phyloP scores from a whole-genome alignment of 192 early-diverging fungal genomes.

The Coemansia sp. region DNA sequence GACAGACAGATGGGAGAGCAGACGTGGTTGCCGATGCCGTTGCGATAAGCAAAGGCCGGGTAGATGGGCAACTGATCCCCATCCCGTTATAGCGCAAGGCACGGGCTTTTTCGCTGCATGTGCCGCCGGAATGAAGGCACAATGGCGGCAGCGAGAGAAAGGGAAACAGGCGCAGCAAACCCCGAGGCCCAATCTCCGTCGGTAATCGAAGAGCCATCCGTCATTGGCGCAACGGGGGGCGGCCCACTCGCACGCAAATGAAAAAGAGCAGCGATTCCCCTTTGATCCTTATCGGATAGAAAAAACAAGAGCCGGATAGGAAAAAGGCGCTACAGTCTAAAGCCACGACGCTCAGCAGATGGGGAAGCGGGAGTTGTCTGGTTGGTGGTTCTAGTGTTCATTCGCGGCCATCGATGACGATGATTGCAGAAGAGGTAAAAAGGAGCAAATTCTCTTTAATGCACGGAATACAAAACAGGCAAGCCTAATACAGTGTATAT shows the following conservation, averaged over 20 bases:
- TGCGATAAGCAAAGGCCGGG: not conserved
- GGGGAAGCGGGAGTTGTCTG: not conserved
- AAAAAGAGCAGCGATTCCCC: not conserved
- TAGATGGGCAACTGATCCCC: too few species aligned
- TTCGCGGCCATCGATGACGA: slow-evolving; percentile 1
- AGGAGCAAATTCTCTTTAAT: not conserved
- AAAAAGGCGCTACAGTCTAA: too few species aligned
- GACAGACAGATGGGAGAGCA: not conserved
- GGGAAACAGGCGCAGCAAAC: not conserved
- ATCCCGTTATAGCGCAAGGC: not conserved
- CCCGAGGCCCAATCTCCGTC: not conserved
- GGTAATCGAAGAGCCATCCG: not conserved
- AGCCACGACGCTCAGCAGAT: too few species aligned
- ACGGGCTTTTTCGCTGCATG: slow-evolving; percentile 4
- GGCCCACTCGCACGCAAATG: not conserved
- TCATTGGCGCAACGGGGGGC: not conserved
- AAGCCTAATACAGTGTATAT: not conserved
- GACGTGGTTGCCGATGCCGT: not conserved
- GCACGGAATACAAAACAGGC: not conserved
- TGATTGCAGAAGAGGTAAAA: not conserved
- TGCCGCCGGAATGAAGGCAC: not conserved
- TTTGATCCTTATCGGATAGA: too few species aligned
- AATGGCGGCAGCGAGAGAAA: not conserved
- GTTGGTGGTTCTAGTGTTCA: not conserved
- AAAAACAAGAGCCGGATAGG: too few species aligned